Base-by-base conservation (phyloP, 345 rosid species). In the Firmiana major region DNA sequence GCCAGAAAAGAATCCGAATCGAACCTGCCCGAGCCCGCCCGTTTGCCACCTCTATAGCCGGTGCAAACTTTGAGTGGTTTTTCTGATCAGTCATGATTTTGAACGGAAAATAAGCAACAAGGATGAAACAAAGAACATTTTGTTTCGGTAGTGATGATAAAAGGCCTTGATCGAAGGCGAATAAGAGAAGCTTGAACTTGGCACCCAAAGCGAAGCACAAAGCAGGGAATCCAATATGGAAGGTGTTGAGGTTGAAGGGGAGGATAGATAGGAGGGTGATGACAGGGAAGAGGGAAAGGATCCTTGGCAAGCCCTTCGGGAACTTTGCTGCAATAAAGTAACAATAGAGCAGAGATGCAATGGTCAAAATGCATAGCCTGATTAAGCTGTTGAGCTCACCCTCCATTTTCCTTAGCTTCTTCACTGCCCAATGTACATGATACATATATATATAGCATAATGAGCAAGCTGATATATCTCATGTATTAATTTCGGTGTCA, bases 101-200 rank as follows among this genome's bases (percentile, higher is more conserved):
- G 73, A 88, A 82, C 51, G 92, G 93, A 13, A 88, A 87, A 75
- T 85, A 83, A 53, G 92, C 86, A 10, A 86, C 12, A 69, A 80
- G 78, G 71, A 89, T 73, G 88, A 93, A 91, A 48, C 83, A 89
- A 83, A 66, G 54, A 66, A 89, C 80, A 13, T 69, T 75, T 7
- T 78, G 64, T 34, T 81, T 83, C 8, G 85, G 69, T 38, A 87
- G 85, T n/a, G 71, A 89, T 70, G 72, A 88, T 71, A 90, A 79
- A 60, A 92, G 94, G 73, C 90, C 89, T 75, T 76, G 87, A 58
- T 79, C 81, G 34, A 90, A 84, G 84, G 92, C 79, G 69, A 88
- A 84, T 54, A 93, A 90, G 71, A 90, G 85, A 80, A 93, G 93
- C 57, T 84, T 89, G 83, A 80, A 86, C 81, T 74, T 87, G 82